These are phyloP conservation scores for Boletellus ananiceps DNA, from an alignment of 768 basidiomycete species.

Conservation along the genomic window DNA sequence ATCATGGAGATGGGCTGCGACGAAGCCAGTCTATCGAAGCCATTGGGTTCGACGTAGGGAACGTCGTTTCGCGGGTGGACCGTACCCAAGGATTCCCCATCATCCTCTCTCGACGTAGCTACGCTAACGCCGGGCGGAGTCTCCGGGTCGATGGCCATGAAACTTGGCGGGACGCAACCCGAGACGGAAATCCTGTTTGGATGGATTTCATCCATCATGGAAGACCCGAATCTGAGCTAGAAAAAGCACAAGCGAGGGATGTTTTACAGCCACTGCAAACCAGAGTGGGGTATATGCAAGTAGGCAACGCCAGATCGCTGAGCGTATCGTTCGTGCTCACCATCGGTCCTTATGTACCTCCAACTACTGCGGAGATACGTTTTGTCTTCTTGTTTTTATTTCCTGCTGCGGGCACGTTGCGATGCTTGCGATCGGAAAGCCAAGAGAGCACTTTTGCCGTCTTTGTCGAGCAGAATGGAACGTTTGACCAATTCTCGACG, in stretches of 20 bases:
- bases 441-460: not conserved
- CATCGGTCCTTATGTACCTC: constrained; percentile 11
- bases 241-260: constrained; percentile 2
- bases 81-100: constrained; percentile 1
- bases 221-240: not conserved
- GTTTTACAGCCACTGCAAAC: not conserved
- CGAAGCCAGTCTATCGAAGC: not conserved
- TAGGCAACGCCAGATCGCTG: not conserved
- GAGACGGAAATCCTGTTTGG: not conserved
- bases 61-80: not conserved
- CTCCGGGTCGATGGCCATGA: not conserved
- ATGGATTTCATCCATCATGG: constrained; percentile 1
- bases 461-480: constrained; percentile 11
- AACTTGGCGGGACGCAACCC: not conserved
- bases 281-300: not conserved
- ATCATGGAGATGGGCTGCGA: constrained; percentile 6
- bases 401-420: constrained; percentile 1
- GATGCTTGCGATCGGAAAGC: constrained; percentile 4
- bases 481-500: not conserved
- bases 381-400: not conserved
- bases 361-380: not conserved
- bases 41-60: not conserved
- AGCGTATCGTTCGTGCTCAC: not conserved
- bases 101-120: not conserved
- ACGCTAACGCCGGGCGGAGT: not conserved